Conservation (phyloP, 108 stramenopile species). For the Cylindrotheca closterium region DNA sequence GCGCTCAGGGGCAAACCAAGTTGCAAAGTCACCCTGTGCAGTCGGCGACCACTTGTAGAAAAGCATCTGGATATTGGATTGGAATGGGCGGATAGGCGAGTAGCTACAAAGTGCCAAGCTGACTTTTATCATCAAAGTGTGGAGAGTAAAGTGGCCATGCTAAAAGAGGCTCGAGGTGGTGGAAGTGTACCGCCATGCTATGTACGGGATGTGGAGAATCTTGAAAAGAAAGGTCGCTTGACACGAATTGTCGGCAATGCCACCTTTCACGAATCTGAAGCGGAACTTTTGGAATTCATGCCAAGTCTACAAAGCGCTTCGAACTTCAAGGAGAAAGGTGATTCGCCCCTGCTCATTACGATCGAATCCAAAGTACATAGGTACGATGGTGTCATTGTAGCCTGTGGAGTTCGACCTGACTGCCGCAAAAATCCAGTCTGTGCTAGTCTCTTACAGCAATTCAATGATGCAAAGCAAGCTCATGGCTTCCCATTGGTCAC, state of each 20-base stretch:
- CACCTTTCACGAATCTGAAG: background rate
- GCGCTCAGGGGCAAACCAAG: background rate
- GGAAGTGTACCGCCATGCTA: constrained; percentile 72
- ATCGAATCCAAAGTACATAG: background rate
- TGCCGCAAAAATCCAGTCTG: constrained; percentile 34
- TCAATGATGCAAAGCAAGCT: constrained; percentile 32
- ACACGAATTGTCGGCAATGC: background rate
- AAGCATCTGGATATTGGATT: constrained; percentile 61
- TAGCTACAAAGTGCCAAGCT: constrained; percentile 31
- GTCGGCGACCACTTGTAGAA: constrained; percentile 52
- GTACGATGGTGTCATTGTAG: constrained; percentile 46
- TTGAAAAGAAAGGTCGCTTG: background rate
- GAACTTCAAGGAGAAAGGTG: background rate
- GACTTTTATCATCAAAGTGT: constrained; percentile 63
- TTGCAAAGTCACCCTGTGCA: constrained; percentile 33
- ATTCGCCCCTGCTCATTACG: constrained; percentile 3
- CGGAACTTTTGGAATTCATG: no score
- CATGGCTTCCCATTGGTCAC: constrained; percentile 57
- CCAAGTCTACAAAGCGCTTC: background rate
- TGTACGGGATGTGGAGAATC: constrained; percentile 40
- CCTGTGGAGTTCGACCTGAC: constrained; percentile 59
- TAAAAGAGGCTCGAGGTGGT: constrained; percentile 48
- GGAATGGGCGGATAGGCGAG: constrained; percentile 71
- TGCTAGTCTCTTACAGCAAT: constrained; percentile 19
- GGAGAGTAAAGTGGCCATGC: constrained; percentile 19